Base-by-base conservation (phyloP, 495 filamentous ascomycete genomes). In the Annulohypoxylon maeteangense region DNA sequence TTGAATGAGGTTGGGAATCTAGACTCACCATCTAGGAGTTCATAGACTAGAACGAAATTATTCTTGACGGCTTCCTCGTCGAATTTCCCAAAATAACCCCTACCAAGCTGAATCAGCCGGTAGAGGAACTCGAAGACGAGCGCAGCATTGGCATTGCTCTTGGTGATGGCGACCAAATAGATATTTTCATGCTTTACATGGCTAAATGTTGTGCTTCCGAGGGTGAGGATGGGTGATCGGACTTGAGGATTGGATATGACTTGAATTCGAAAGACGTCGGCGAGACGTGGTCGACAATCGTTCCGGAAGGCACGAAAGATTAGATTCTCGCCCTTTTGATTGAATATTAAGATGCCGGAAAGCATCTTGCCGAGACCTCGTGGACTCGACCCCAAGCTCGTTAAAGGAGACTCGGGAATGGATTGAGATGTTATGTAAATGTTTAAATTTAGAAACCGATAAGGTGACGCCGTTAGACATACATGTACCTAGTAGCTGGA, bases 181-280 rank as follows among this genome's bases (percentile, higher is more conserved):
- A 99, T 98, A 79, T 99, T 99, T 80, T 99, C 95, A 79, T 97
- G 96, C 76, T 97, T 97, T 80, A 99, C 95, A 88, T 99, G 95
- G 85, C 93, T 97, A 84, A 98, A 99, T 54, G 95, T 99, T 51
- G 96, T 98, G 75, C 93, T 97, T 68, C 96, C 95, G 70, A 99
- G 89, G 4, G 95, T 99, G 48, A 99, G 87, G 83, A 99, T 97
- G 57, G 95, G 95, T 59, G 96, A 98, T 68, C 95, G 94, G 31
- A 98, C 95, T 80, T 97, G 93, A 64, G 95, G 92, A 79, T 99
- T 99, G 67, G 94, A 97, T 80, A 98, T 98, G 82, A 99, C 95
- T 78, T 99, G 95, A 81, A 99, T 98, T 82, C 95, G 95, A 82
- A 99, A 99, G 81, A 98, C 94, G 79, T 99, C 95, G 80, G 95